Conservation (phyloP, 495 filamentous ascomycete genomes). For the Melanomma pulvis-pyrius region DNA sequence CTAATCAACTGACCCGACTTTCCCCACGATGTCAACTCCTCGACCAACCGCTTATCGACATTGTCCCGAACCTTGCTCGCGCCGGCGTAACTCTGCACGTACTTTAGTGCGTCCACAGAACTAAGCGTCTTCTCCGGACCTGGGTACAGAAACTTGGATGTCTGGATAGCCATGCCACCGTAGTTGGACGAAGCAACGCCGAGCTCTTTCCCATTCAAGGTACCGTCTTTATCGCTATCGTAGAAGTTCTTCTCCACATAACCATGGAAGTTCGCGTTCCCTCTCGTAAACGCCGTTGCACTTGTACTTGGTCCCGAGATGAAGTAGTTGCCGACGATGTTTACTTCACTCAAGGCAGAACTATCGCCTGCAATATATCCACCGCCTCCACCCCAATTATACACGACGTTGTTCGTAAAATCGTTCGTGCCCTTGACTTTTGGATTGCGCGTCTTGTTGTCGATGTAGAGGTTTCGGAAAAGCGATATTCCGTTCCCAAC, state of each 20-base stretch:
- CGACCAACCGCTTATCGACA: slow-evolving; percentile 18
- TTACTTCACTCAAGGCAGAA: slow-evolving; percentile 13
- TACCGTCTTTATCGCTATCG: slow-evolving; percentile 27
- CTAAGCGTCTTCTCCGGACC: slow-evolving; percentile 6
- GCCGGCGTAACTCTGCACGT: slow-evolving; percentile 17
- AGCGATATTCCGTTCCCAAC: slow-evolving; percentile 22
- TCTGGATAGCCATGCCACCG: slow-evolving; percentile 19
- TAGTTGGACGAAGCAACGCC: slow-evolving; percentile 13
- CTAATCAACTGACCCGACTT: slow-evolving; percentile 22
- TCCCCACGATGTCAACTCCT: slow-evolving; percentile 15
- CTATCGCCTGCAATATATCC: slow-evolving; percentile 31
- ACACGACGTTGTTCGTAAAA: slow-evolving; percentile 34
- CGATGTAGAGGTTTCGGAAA: slow-evolving; percentile 31
- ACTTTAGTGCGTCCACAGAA: slow-evolving; percentile 11
- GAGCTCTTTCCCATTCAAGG: slow-evolving; percentile 24
- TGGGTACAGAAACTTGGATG: slow-evolving; percentile 15
- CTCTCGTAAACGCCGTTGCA: slow-evolving; percentile 14
- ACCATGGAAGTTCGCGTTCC: slow-evolving; percentile 20
- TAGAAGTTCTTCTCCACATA: slow-evolving; percentile 22
- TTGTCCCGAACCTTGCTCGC: slow-evolving; percentile 20
- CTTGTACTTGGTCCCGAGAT: slow-evolving; percentile 23
- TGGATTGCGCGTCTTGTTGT: slow-evolving; percentile 33
- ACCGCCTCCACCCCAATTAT: slow-evolving; percentile 34
- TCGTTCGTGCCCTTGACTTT: slow-evolving; percentile 33
- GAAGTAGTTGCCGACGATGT: slow-evolving; percentile 34